Conservation (phyloP, 371 early-diverging fungal genomes). For the Apophysomyces trapeziformis region DNA sequence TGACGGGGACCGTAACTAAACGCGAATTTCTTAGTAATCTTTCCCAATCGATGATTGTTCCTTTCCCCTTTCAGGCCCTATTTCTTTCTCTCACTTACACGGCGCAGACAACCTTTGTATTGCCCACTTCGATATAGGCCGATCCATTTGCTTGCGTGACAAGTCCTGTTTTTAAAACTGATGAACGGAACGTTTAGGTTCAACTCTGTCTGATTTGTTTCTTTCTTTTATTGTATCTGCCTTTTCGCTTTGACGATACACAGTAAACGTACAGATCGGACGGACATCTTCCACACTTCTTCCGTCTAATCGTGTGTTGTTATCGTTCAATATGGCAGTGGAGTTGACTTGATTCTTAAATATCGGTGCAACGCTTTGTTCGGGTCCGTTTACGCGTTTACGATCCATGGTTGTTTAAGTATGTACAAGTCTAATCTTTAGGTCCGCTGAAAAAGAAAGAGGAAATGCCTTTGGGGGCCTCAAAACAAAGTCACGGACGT, state of each 20-base stretch:
- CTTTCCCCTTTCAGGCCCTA: too few relatives aligned
- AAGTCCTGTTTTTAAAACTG: slow-evolving; percentile 83
- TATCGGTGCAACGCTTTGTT: slow-evolving; percentile 72
- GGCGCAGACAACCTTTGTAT: slow-evolving; percentile 87
- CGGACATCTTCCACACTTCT: slow-evolving; percentile 63
- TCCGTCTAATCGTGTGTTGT: slow-evolving; percentile 56
- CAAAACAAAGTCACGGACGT: too few relatives aligned
- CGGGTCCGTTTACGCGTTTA: slow-evolving; percentile 78
- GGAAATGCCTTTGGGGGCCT: too few relatives aligned
- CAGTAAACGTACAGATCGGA: slow-evolving; percentile 55
- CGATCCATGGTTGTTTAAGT: slow-evolving; percentile 59
- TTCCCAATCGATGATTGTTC: too few relatives aligned
- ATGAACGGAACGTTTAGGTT: neutral
- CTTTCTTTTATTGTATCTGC: slow-evolving; percentile 22
- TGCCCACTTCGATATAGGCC: slow-evolving; percentile 87
- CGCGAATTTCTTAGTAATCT: neutral
- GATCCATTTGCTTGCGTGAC: slow-evolving; percentile 89
- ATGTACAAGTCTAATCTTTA: too few relatives aligned
- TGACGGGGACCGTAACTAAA: slow-evolving; percentile 81
- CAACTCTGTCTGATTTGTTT: slow-evolving; percentile 14
- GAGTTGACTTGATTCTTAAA: slow-evolving; percentile 30
- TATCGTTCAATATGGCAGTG: slow-evolving; percentile 26
- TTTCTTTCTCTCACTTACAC: slow-evolving; percentile 64
- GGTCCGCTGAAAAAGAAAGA: too few relatives aligned
- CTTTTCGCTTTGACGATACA: neutral